Base-by-base conservation (phyloP, 2,329 filamentous ascomycete genomes). In the Whalleya microplaca region DNA sequence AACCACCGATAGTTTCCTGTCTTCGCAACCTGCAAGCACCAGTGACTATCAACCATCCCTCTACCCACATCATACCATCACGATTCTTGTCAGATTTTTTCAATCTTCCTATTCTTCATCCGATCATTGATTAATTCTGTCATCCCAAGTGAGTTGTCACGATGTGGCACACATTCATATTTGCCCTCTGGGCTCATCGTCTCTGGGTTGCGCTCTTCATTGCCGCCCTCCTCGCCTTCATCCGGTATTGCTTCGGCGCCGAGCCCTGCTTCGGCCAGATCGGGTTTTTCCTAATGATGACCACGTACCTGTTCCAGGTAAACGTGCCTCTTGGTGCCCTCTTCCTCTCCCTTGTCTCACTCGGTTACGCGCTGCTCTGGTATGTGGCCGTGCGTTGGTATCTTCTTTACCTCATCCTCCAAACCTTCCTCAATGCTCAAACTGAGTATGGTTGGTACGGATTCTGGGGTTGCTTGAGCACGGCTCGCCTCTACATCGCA, bases 391-490 rank as follows among this genome's bases (percentile, higher is more conserved):
- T 37, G 45, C 41, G 51, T 20, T 46, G 47, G 20, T 32, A 51
- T 14, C 14, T 32, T 10, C 10, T 16, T 4, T 56, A 23, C 37
- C 45, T 57, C 51, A 48, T 52, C 2, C 10, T 21, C 16, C 56
- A 59, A 41, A 21, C 40, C 41, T 8, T 41, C 56, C 37, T 54
- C 7, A 45, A 44, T 45, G 7, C 21, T 9, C 52, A 41, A 21
- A 56, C 55, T 23, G 18, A 50, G 16, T 51, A 40, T 18, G 56
- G 59, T 48, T 59, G 55, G 59, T 45, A 18, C 29, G 56, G 19
- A 16, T 49, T 47, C n/a, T 58, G 52, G 51, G 48, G 7, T 14
- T 45, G 42, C 1, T 6, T 29, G 2, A 29, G 23, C 9, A 23
- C 19, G 41, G 1, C 3, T 50, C 16, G n/a, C 20, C 20, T 41